phyloP scores from a whole-genome alignment of 805 yeast species.

The Monosporozyma unispora region DNA sequence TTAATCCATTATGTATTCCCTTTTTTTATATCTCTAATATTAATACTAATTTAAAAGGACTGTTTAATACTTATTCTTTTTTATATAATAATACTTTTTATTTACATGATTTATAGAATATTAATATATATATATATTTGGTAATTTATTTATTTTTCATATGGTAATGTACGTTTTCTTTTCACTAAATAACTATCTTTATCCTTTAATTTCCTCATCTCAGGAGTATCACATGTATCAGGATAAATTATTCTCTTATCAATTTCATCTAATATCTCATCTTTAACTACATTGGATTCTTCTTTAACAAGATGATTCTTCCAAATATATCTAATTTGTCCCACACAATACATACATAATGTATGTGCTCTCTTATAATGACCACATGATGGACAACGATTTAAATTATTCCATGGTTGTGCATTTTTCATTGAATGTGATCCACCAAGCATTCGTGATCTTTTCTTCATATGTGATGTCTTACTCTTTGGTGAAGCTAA shows the following conservation, averaged over 20 bases:
- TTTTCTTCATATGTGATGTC: slow-evolving; percentile 74
- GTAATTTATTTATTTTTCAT: slow-evolving; percentile 22
- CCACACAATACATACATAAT: slow-evolving; percentile 87
- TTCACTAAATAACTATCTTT: slow-evolving; percentile 47
- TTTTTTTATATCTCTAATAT: too few species aligned
- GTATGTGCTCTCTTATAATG: slow-evolving; percentile 82
- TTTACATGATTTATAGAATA: not conserved
- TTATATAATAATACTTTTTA: not conserved
- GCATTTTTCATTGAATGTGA: slow-evolving; percentile 1
- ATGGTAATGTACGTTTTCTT: slow-evolving; percentile 49
- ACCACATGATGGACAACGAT: slow-evolving; percentile 94
- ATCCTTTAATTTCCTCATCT: slow-evolving; percentile 38
- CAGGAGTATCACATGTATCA: slow-evolving; percentile 47
- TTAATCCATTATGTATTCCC: too few species aligned
- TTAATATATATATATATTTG: slow-evolving; percentile 1
- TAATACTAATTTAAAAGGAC: too few species aligned
- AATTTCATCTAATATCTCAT: slow-evolving; percentile 36
- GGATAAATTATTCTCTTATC: slow-evolving; percentile 68
- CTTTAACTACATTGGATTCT: slow-evolving; percentile 16
- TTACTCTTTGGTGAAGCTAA: slow-evolving; percentile 93
- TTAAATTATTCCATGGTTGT: slow-evolving; percentile 64
- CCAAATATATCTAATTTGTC: slow-evolving; percentile 71
- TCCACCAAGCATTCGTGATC: slow-evolving; percentile 75
- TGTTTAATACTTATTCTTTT: too few species aligned
- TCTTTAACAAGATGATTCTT: slow-evolving; percentile 29